These are phyloP conservation scores for Daedaleopsis sinensis DNA, from an alignment of 768 basidiomycete species.

Conservation along the genomic window DNA sequence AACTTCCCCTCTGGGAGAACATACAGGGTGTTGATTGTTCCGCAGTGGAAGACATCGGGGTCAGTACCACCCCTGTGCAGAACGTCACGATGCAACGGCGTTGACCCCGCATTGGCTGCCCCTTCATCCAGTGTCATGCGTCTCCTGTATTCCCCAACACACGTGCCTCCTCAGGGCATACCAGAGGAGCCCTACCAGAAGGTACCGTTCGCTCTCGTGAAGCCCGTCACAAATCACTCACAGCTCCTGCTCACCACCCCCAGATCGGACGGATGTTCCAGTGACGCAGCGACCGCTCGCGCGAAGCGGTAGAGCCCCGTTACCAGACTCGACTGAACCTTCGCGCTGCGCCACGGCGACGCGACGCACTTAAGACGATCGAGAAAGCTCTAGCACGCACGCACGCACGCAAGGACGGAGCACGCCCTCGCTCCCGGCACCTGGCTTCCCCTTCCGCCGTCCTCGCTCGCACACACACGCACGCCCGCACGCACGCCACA, in stretches of 20 bases:
- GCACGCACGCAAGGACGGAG: too few relatives aligned
- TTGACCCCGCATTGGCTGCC: slow-evolving; percentile 13
- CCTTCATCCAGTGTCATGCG: slow-evolving; percentile 40
- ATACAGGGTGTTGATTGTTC: slow-evolving; percentile 46
- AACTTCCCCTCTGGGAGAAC: slow-evolving; percentile 49
- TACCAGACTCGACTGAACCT: background rate
- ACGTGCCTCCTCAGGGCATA: slow-evolving; percentile 11
- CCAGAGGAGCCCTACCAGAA: slow-evolving; percentile 33
- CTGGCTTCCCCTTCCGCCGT: slow-evolving; percentile 4
- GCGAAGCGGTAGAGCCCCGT: background rate
- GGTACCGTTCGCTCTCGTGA: slow-evolving; percentile 24
- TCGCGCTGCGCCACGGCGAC: slow-evolving; percentile 3
- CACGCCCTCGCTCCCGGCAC: background rate
- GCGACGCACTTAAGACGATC: background rate
- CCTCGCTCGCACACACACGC: slow-evolving; percentile 6
- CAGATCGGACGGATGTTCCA: slow-evolving; percentile 25
- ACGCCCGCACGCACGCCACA: slow-evolving; percentile 8
- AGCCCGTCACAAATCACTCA: background rate
- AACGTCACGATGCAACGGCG: slow-evolving; percentile 4
- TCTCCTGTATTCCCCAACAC: slow-evolving; percentile 41
- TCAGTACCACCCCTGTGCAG: slow-evolving; percentile 28
- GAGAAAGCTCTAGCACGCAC: slow-evolving; percentile 5
- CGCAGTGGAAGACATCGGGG: slow-evolving; percentile 44
- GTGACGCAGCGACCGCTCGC: background rate
- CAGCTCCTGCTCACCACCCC: slow-evolving; percentile 13